Conservation (phyloP, 139 green algal species). For the Spirogloea muscicola region DNA sequence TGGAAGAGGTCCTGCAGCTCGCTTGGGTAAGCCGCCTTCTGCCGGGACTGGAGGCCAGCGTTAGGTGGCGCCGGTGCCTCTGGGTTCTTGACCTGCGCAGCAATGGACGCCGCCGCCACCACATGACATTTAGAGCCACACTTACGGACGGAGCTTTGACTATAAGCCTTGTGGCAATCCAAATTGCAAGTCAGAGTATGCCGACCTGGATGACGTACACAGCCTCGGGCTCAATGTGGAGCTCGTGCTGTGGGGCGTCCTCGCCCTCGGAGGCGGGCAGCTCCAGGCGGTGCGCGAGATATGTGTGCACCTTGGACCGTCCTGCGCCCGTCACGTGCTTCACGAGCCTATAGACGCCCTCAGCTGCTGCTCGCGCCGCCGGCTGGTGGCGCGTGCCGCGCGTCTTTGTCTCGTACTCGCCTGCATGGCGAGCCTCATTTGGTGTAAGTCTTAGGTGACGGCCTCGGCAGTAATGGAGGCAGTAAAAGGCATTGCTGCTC, state of each 20-base stretch:
- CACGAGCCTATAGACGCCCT: constrained; percentile 21
- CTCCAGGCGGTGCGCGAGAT: constrained; percentile 20
- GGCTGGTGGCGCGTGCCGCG: constrained; percentile 15
- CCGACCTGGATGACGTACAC: constrained; percentile 9
- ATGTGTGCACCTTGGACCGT: constrained; percentile 1
- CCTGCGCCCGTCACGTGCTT: constrained; percentile 10
- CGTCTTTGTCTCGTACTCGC: constrained; percentile 20
- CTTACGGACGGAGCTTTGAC: no score
- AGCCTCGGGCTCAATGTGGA: constrained; percentile 20
- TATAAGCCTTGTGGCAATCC: no score
- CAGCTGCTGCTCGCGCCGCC: constrained; percentile 2
- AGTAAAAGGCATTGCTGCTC: no score
- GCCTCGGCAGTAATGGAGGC: no score
- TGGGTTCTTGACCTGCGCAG: constrained; percentile 30
- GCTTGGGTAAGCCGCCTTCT: not conserved
- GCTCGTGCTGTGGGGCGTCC: not conserved
- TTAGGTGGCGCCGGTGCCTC: not conserved
- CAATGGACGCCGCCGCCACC: not conserved
- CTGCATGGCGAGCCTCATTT: not conserved
- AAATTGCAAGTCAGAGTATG: no score
- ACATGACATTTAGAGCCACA: no score
- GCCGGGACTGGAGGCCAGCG: not conserved
- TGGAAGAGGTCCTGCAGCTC: constrained; percentile 18
- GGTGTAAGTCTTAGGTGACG: no score
- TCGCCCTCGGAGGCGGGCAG: constrained; percentile 9